Base-by-base conservation (phyloP, 2,329 filamentous ascomycete species). In the Fusarium buharicum region DNA sequence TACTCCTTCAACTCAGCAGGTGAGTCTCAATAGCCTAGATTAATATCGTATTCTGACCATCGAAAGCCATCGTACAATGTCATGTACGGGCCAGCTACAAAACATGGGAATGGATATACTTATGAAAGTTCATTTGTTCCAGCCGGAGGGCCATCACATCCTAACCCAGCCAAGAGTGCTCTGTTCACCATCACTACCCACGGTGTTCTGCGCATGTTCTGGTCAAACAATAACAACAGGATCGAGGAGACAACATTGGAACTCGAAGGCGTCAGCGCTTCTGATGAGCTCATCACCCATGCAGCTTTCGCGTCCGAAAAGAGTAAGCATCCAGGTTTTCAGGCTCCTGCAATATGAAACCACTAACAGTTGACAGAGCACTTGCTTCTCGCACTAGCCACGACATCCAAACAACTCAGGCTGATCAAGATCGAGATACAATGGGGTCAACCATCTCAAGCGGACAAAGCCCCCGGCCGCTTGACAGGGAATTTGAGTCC, bases 281-380 rank as follows among this genome's bases (percentile, higher is more conserved):
- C 89, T 0, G 87, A 92, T 62, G 89, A 92, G 63, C 75, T 91
- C n/a, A 83, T 94, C 46, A 92, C 91, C 1, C 92, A 96, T 77
- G 91, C 91, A 11, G 85, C 91, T 34, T 80, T 93, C 60, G 85
- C 89, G 55, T 86, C 90, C 4, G 91, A 93, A 51, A 91, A 88
- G 75, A 87, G 90, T 91, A 76, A 71, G 79, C 69, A 12, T 8
- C 10, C 4, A 13, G 8, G 3, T 9, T 20, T 17, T 13, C 22
- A 22, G 11, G 24, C 36, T 14, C 3, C n/a, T 20, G 17, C 20
- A 14, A 37, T 24, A 4, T 30, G 8, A 22, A 7, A 4, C 16
- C 28, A 20, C 64, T 72, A 39, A 84, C 66, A 14, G n/a, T 31
- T 4, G 71, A 65, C 27, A 81, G 76, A 79, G 56, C 81, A 81